Base-by-base conservation (phyloP, 148 eudicot species). In the Vaccinium darrowii region DNA sequence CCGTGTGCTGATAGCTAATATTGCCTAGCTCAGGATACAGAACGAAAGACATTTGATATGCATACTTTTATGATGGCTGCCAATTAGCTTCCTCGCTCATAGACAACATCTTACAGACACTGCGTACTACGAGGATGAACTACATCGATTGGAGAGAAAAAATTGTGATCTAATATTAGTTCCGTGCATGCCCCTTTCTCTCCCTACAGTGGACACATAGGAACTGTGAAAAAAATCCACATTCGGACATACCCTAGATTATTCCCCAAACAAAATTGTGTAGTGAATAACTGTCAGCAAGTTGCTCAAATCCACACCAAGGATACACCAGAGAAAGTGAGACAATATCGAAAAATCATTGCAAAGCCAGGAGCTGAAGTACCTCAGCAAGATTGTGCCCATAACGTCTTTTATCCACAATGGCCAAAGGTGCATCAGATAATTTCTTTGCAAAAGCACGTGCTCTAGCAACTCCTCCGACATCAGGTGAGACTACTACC, bases 381-480 rank as follows among this genome's bases (percentile, higher is more conserved):
- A 95, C 98, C 98, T 95, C 98, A 9, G 98, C 95, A 84, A 94
- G 91, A 89, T 95, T 95, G 88, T 95, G 98, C 18, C 94, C 98
- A 52, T 93, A 94, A n/a, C 98, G 98, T 89, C 98, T 92, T 91
- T 95, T 95, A 86, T 95, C 98, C 76, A 95, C 98, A 84, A 95
- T 95, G 57, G 98, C 98, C 87, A 95, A 89, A 87, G 98, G 98
- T 51, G 98, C 98, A 92, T 95, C 98, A 72, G 98, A 94, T 86
- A 95, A 85, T 87, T 95, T 95, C 85, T 95, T 95, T 3, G 98
- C 98, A 91, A 95, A 95, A 81, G 98, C 98, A 86, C 98, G 95
- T 82, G 98, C 98, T 88, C 98, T 92, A 57, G 98, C 95, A 81
- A 95, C 98, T 79, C 98, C 98, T 84, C 98, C 98, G 89, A 95